A percentile compares a stretch with the other conserved stretches of the same genome.
Conservation (phyloP, 176 grass and related monocot species). For the Carex cristatella region DNA sequence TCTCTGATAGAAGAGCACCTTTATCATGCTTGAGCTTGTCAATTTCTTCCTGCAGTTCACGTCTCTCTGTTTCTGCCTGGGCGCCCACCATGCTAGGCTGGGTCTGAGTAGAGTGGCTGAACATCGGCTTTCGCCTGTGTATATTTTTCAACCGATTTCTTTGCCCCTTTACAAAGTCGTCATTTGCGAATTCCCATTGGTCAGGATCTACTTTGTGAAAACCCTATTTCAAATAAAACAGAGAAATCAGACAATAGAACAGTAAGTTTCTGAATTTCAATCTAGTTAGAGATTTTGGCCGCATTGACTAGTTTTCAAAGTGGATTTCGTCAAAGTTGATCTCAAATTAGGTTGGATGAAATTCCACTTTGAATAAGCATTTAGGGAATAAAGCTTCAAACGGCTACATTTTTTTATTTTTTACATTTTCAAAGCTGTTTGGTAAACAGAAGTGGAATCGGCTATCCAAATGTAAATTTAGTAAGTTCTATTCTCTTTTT, state of each 20-base stretch:
- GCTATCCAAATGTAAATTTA: background rate
- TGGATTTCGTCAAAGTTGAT: background rate
- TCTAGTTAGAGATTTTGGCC: background rate
- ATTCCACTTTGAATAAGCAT: background rate
- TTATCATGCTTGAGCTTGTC: conserved; percentile 65
- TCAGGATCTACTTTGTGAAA: conserved; percentile 89
- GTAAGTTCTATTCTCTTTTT: background rate
- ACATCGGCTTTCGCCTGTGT: conserved; percentile 79
- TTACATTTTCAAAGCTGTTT: background rate
- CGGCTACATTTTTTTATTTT: background rate
- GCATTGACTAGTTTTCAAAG: background rate
- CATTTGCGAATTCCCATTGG: conserved; percentile 92
- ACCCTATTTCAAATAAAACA: conserved; percentile 40
- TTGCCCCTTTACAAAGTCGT: conserved; percentile 66
- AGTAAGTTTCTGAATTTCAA: background rate
- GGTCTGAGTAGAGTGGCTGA: conserved; percentile 67
- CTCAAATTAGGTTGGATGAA: background rate
- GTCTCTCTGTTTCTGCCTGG: conserved; percentile 51
- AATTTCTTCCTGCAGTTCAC: conserved; percentile 70
- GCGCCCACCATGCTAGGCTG: conserved; percentile 29
- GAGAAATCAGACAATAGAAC: background rate
- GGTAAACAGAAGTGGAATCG: background rate
- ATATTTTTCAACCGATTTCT: conserved; percentile 63
- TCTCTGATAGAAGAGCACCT: conserved; percentile 36
- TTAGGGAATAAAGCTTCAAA: background rate